These are phyloP conservation scores for Hyaloscypha finlandica DNA, from an alignment of 495 filamentous ascomycete genomes.

Conservation along the genomic window DNA sequence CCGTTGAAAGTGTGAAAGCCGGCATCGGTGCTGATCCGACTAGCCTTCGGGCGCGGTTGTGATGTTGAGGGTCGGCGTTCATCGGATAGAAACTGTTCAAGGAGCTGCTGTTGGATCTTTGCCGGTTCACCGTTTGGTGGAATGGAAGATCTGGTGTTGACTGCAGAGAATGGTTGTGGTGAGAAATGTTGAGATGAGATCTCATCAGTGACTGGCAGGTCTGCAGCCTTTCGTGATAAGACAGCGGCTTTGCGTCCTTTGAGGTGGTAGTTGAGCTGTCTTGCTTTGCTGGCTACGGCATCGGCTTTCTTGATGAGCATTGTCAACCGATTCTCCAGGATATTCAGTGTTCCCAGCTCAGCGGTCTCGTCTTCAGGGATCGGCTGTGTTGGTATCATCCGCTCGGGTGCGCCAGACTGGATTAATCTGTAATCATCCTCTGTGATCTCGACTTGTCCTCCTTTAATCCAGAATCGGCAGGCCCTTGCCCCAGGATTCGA, in stretches of 20 bases:
- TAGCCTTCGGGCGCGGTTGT: slow-evolving; percentile 13
- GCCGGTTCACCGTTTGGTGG: slow-evolving; percentile 21
- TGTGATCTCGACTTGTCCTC: slow-evolving; percentile 79
- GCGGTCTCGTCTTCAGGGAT: slow-evolving; percentile 85
- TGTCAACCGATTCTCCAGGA: slow-evolving; percentile 73
- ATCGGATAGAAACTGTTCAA: slow-evolving; percentile 28
- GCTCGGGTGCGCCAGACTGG: slow-evolving; percentile 76
- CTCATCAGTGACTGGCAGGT: slow-evolving; percentile 2
- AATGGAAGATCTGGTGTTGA: slow-evolving; percentile 20
- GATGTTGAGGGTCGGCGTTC: slow-evolving; percentile 12
- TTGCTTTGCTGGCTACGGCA: slow-evolving; percentile 72
- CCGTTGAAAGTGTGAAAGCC: slow-evolving; percentile 11
- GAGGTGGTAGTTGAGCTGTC: slow-evolving; percentile 80
- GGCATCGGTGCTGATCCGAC: slow-evolving; percentile 15
- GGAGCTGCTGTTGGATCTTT: slow-evolving; percentile 30
- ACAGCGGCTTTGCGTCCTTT: slow-evolving; percentile 75
- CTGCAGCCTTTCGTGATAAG: slow-evolving; percentile 45
- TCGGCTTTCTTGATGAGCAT: slow-evolving; percentile 79
- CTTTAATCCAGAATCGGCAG: slow-evolving; percentile 81
- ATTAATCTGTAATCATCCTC: slow-evolving; percentile 87
- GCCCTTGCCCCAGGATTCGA: slow-evolving; percentile 64
- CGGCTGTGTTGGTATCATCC: slow-evolving; percentile 80
- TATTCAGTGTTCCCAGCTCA: slow-evolving; percentile 80
- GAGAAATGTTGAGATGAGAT: slow-evolving; percentile 18
- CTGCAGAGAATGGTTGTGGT: slow-evolving; percentile 27